Base-by-base conservation (phyloP, 2,329 filamentous ascomycete genomes). In the Colletotrichum musicola region DNA sequence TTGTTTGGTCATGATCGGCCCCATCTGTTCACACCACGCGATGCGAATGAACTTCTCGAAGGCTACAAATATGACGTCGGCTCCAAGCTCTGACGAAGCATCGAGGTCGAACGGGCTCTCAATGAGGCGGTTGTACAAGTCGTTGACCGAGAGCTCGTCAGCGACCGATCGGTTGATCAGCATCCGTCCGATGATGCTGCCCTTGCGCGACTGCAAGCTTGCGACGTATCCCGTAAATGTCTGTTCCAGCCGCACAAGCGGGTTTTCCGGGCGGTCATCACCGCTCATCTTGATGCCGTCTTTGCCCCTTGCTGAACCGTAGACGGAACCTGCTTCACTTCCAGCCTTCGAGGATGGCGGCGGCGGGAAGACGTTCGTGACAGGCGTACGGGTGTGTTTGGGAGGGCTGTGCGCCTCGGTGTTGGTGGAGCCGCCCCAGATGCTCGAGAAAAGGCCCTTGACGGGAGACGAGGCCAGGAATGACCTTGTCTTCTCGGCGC, bases 21-120 rank as follows among this genome's bases (percentile, higher is more conserved):
- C 95, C 85, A 98, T 94, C 73, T 93, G 91, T 72, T 95, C 92
- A 68, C 88, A 90, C 95, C 95, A 98, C 13, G 93, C 94, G 71
- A 94, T 91, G 67, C 90, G 90, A 69, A 98, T 83, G 73, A 98
- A 98, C 70, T 97, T 98, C 77, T 98, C 95, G 77, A 98, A 98
- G 0, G 95, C 92, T 27, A 93, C 92, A 76, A 98, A 97, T 5
- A 98, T 86, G 20, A 95, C 90, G 75, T 98, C 94, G 9, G 95
- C 89, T 3, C 90, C 88, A 9, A 93, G 86, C 68, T 97, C 94
- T 0, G 90, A 87, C 2, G 93, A 89, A 10, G 90, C 84, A 61
- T 97, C 92, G 71, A 93, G 86, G 74, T 93, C 94, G 60, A 89
- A 91, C 0, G 94, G 93, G 71, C 92, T 92, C 77, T 97, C 94